A percentile compares a stretch with the other conserved stretches of the same genome.
Conservation (phyloP, 257 asterid genomes). For the Jasminum sambac region DNA sequence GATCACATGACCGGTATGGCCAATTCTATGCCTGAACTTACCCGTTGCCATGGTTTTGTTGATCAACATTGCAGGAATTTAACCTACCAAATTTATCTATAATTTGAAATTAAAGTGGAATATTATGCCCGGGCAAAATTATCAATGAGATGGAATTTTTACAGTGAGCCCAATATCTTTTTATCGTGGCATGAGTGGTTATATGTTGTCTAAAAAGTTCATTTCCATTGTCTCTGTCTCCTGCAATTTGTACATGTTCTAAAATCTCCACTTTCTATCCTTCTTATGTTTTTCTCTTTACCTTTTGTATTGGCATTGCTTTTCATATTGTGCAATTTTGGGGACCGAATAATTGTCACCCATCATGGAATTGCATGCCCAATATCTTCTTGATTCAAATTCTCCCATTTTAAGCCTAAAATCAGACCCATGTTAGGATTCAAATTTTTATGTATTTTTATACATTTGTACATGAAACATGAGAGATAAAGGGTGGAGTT, state of each 20-base stretch:
- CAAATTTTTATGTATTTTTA: too few species aligned
- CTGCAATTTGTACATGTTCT: not conserved
- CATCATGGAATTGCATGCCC: not conserved
- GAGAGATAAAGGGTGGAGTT: too few species aligned
- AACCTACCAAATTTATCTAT: not conserved
- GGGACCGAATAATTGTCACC: conserved; percentile 1
- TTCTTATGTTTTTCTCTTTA: not conserved
- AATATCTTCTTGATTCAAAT: not conserved
- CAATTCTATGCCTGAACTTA: too few species aligned
- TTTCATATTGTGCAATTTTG: not conserved
- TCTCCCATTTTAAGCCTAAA: not conserved
- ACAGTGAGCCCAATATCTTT: not conserved
- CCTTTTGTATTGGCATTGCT: not conserved
- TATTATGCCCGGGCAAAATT: not conserved
- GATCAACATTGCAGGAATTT: not conserved
- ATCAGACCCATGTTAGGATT: too few species aligned
- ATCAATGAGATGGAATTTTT: not conserved
- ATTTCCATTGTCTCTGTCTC: not conserved
- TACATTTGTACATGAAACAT: too few species aligned
- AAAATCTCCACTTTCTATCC: conserved; percentile 3
- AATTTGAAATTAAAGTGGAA: not conserved
- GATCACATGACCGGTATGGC: too few species aligned
- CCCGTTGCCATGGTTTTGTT: too few species aligned
- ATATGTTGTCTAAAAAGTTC: not conserved
- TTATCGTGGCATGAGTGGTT: not conserved